Evolutionary conservation across 768 basidiomycete genomes (phyloP).

Genomic region (Boletus fagicola): DNA sequence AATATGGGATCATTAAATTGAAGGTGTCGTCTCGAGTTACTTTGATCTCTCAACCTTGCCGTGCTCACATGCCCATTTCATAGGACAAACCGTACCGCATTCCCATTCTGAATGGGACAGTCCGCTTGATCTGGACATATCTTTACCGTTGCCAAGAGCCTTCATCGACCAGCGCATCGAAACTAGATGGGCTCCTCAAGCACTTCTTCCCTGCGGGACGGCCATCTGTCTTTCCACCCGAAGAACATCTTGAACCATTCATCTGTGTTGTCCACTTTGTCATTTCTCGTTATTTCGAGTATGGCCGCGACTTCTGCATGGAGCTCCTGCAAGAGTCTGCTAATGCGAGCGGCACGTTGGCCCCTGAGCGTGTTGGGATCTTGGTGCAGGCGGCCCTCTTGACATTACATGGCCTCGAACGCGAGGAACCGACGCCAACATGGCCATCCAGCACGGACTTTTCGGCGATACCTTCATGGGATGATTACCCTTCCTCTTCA

Average conservation of each 20-base stretch:
- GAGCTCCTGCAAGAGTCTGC: constrained; percentile 74
- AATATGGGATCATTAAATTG: constrained; percentile 68
- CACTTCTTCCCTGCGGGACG: constrained; percentile 78
- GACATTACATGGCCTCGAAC: constrained; percentile 69
- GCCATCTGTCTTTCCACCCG: constrained; percentile 56
- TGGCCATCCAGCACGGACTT: constrained; percentile 84
- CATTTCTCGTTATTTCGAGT: constrained; percentile 80
- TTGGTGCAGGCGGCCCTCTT: constrained; percentile 75
- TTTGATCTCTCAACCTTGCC: background rate
- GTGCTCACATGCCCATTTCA: background rate
- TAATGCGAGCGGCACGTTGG: constrained; percentile 44
- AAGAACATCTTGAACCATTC: constrained; percentile 76
- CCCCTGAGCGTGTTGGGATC: constrained; percentile 72
- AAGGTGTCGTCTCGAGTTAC: constrained; percentile 53
- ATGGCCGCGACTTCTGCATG: constrained; percentile 77
- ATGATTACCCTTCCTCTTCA: constrained; percentile 71
- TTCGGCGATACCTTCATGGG: constrained; percentile 44
- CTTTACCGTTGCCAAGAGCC: constrained; percentile 91
- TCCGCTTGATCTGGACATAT: constrained; percentile 91
- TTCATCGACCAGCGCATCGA: constrained; percentile 73
- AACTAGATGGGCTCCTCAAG: constrained; percentile 71
- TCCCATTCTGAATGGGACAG: constrained; percentile 74
- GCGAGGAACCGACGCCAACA: constrained; percentile 62
- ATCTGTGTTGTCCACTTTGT: constrained; percentile 80
- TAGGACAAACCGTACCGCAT: constrained; percentile 77